Evolutionary conservation across 225 moss, liverwort and hornwort species (phyloP), one percentile per base, ranked within the genome.

Genomic region (Polytrichum formosum): DNA sequence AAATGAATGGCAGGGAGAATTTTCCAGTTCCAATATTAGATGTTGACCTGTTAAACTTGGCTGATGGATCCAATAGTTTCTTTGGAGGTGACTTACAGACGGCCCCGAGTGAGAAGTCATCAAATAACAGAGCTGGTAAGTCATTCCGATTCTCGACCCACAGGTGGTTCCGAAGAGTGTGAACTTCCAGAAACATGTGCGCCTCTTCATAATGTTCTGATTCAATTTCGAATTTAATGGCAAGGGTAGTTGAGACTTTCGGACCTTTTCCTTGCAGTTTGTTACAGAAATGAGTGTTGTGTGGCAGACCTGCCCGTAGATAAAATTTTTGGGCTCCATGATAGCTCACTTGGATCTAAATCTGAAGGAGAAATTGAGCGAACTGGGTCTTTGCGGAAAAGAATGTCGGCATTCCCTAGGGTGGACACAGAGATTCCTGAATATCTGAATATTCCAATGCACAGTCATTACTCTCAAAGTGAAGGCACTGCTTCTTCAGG

Each of bases 321-420:
- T 53, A 85, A 74, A 69, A 25, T 89, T 22, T 89, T 81, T 68
- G 82, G 85, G 71, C 76, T 71, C 53, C 62, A 74, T 63, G 85
- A 81, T 65, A 79, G 71, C 64, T 55, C 68, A 37, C n/a, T 22
- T 33, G 59, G 56, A 60, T 56, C 18, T 6, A 74, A 56, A 67
- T 1, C 59, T 2, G 58, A 67, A 56, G 58, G 20, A 59, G 78
- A 66, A 28, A 28, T 83, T 27, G 85, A 89, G 26, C 68, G 83
- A 30, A n/a, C 76, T 10, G 81, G 63, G 55, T 83, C 82, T 31
- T 33, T 73, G 9, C 69, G 85, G 60, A 78, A 80, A 8, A 75
- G 80, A 46, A 83, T 89, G 89, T 79, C 89, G 53, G 85, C 85
- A 18, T 89, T 89, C 66, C 86, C 89, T 26, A 72, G 74, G 62